Percentiles rank a stretch among this genome's conserved stretches.
Evolutionary conservation across 1,284 basidiomycete species (phyloP).

Genomic region (Ceratobasidium sp.): DNA sequence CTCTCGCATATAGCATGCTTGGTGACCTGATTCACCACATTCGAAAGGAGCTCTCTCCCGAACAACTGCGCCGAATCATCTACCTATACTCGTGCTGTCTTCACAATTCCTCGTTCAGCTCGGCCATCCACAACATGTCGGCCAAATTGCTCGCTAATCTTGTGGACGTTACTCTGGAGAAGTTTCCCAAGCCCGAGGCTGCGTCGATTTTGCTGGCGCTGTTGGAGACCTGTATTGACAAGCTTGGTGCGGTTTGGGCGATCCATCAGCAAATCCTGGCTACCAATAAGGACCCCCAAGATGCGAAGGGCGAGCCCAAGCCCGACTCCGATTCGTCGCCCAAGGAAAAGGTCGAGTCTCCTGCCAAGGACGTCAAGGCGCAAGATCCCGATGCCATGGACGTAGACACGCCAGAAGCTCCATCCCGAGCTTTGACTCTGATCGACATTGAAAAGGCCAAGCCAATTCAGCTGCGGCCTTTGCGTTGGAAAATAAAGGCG

Average conservation of each 20-base stretch:
- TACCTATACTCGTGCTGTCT: constrained; percentile 88
- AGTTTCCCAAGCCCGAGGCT: constrained; percentile 73
- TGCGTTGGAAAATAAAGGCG: constrained; percentile 78
- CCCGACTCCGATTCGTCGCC: constrained; percentile 5
- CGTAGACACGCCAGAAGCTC: constrained; percentile 3
- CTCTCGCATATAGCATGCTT: constrained; percentile 85
- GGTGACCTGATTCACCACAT: constrained; percentile 95
- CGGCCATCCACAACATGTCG: constrained; percentile 87
- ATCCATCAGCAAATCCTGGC: constrained; percentile 62
- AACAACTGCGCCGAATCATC: constrained; percentile 82
- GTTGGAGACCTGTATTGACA: constrained; percentile 85
- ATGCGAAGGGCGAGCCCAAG: constrained; percentile 42
- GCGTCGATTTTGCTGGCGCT: constrained; percentile 73
- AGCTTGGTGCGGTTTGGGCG: constrained; percentile 79
- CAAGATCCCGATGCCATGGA: constrained; percentile 29
- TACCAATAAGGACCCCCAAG: constrained; percentile 54
- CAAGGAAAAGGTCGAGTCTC: constrained; percentile 6
- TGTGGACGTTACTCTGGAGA: constrained; percentile 80
- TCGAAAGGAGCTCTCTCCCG: constrained; percentile 78
- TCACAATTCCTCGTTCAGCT: constrained; percentile 86
- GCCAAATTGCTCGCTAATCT: constrained; percentile 93
- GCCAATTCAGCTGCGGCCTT: constrained; percentile 77
- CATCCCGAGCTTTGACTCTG: constrained; percentile 38
- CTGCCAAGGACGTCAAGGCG: constrained; percentile 20
- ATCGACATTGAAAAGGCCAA: constrained; percentile 74